Percentiles rank a stretch among this genome's conserved stretches.
Evolutionary conservation across 495 filamentous ascomycete genomes (phyloP).

Genomic region (Glonium stellatum): DNA sequence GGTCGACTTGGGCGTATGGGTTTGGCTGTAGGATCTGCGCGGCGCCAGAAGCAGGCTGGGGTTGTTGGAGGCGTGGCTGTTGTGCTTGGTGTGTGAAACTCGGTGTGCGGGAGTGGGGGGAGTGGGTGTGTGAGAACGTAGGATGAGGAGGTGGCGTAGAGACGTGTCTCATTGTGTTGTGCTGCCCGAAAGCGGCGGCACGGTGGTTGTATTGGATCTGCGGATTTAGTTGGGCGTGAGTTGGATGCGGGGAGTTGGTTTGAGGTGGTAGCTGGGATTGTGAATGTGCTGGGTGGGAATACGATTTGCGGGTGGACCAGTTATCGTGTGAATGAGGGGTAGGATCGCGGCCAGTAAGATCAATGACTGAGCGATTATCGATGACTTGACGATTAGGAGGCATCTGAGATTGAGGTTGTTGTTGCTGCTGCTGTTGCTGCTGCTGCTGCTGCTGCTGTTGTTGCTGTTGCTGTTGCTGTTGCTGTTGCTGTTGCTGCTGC

Average conservation of each 20-base stretch:
- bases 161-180: neutral
- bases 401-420: slow-evolving; percentile 19
- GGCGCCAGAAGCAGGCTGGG: neutral
- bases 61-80: neutral
- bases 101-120: neutral
- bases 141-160: neutral
- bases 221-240: neutral
- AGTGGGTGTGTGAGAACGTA: neutral
- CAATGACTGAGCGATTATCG: neutral
- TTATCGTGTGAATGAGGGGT: neutral
- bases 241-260: slow-evolving; percentile 5
- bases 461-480: slow-evolving; percentile 13
- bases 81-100: neutral
- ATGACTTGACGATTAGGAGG: neutral
- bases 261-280: neutral
- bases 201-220: neutral
- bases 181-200: neutral
- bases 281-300: neutral
- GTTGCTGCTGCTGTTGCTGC: slow-evolving; percentile 14
- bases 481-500: neutral
- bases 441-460: slow-evolving; percentile 2
- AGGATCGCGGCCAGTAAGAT: slow-evolving; percentile 5
- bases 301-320: neutral
- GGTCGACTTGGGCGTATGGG: slow-evolving; percentile 1
- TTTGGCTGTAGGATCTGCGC: slow-evolving; percentile 3